phyloP scores from a whole-genome alignment of 73 alveolate genomes.

The Effrenium voratum region DNA sequence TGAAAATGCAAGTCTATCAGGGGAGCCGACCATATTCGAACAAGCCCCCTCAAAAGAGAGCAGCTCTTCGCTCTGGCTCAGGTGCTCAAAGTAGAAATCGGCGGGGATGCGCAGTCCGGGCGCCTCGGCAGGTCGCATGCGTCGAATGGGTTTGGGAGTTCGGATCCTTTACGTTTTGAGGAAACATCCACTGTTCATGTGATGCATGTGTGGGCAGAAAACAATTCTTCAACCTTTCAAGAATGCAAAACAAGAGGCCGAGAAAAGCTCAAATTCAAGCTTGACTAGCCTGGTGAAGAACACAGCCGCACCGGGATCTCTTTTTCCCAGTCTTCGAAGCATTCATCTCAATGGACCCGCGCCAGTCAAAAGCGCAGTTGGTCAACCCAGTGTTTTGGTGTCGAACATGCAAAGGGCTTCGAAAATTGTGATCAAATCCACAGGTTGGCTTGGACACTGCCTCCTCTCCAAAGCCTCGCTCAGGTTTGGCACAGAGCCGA shows the following conservation, averaged over 20 bases:
- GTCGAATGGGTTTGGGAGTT: neutral
- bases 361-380: neutral
- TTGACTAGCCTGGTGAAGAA: too few relatives aligned
- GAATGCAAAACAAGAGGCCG: too few relatives aligned
- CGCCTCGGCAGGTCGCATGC: neutral
- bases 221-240: neutral
- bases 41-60: too few relatives aligned
- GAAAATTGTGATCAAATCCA: neutral
- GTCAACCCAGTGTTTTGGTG: neutral
- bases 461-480: neutral
- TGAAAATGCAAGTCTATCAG: too few relatives aligned
- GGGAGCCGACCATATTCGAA: too few relatives aligned
- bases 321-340: too few relatives aligned
- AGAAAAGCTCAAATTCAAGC: too few relatives aligned
- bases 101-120: constrained; percentile 92
- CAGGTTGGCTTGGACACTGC: neutral
- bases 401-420: neutral
- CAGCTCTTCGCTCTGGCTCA: too few relatives aligned
- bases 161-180: too few relatives aligned
- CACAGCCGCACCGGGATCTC: too few relatives aligned
- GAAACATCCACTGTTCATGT: too few relatives aligned
- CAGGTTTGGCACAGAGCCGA: constrained; percentile 76
- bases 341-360: too few relatives aligned
- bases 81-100: constrained; percentile 91
- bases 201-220: neutral